A percentile compares a stretch with the other conserved stretches of the same genome.
phyloP scores from a whole-genome alignment of 305 asterid species.

The Coffea humblotiana region DNA sequence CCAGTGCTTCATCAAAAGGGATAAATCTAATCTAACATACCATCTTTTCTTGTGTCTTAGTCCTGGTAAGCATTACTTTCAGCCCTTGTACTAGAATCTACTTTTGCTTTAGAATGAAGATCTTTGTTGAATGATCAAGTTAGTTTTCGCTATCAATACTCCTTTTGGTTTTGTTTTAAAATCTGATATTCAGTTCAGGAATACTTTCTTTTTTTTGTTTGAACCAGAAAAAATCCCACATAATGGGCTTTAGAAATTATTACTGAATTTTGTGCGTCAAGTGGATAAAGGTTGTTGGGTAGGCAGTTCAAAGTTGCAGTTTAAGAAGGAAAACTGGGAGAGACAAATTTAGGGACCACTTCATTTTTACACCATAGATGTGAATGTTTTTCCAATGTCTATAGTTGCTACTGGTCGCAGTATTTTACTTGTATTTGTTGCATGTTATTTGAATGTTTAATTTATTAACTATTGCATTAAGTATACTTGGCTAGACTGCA shows the following conservation, averaged over 20 bases:
- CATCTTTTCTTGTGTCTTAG: slow-evolving; percentile 81
- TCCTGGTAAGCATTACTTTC: slow-evolving; percentile 54
- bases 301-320: background rate
- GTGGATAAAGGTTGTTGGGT: too few species aligned
- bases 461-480: background rate
- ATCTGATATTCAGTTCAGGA: background rate
- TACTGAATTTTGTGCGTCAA: background rate
- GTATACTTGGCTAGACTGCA: background rate
- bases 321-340: background rate
- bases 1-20: slow-evolving; percentile 89
- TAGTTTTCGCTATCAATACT: background rate
- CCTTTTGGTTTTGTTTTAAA: background rate
- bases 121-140: background rate
- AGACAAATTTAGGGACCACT: background rate
- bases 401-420: background rate
- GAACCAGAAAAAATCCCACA: background rate
- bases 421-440: background rate
- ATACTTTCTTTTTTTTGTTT: background rate
- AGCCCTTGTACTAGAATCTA: background rate
- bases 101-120: background rate
- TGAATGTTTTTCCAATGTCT: background rate
- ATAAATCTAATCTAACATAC: slow-evolving; percentile 65
- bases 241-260: background rate
- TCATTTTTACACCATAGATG: background rate
- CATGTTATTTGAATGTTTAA: background rate